Evolutionary conservation across 805 yeast species (phyloP).

Genomic region (Ogataea paradorogensis): DNA sequence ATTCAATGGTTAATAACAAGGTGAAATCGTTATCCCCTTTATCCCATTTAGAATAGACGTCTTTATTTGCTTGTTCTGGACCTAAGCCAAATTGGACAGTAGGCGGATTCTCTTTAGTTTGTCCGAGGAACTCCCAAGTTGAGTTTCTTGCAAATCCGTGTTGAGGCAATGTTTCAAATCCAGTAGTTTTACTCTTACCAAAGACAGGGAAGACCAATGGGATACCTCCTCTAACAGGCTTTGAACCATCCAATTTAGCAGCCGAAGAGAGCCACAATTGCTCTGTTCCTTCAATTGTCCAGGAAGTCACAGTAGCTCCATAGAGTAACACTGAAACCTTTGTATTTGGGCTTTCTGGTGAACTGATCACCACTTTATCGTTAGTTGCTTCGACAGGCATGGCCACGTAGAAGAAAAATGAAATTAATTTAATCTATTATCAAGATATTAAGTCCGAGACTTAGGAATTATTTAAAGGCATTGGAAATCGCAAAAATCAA

Average conservation of each 20-base stretch:
- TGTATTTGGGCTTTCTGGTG: slow-evolving; percentile 50
- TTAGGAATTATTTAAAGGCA: background rate
- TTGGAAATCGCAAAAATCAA: background rate
- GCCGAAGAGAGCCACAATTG: slow-evolving; percentile 78
- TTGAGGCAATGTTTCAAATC: slow-evolving; percentile 76
- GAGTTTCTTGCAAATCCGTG: slow-evolving; percentile 95
- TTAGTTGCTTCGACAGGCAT: slow-evolving; percentile 69
- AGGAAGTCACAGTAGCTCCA: slow-evolving; percentile 87
- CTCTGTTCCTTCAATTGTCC: slow-evolving; percentile 71
- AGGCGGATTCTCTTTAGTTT: slow-evolving; percentile 63
- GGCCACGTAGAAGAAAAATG: slow-evolving; percentile 2
- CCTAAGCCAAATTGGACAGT: slow-evolving; percentile 88
- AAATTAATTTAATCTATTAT: slow-evolving; percentile 2
- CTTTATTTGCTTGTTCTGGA: slow-evolving; percentile 74
- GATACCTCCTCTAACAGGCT: slow-evolving; percentile 96
- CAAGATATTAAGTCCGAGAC: background rate
- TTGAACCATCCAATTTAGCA: slow-evolving; percentile 86
- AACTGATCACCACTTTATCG: slow-evolving; percentile 57
- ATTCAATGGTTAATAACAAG: slow-evolving; percentile 62
- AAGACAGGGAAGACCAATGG: slow-evolving; percentile 94
- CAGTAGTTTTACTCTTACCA: slow-evolving; percentile 64
- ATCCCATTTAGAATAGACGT: slow-evolving; percentile 56
- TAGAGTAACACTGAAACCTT: slow-evolving; percentile 68
- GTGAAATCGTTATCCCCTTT: slow-evolving; percentile 66
- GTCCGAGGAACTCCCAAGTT: slow-evolving; percentile 92